Conservation (phyloP, 768 basidiomycete genomes). For the Gloeopeniophorella convolvens region DNA sequence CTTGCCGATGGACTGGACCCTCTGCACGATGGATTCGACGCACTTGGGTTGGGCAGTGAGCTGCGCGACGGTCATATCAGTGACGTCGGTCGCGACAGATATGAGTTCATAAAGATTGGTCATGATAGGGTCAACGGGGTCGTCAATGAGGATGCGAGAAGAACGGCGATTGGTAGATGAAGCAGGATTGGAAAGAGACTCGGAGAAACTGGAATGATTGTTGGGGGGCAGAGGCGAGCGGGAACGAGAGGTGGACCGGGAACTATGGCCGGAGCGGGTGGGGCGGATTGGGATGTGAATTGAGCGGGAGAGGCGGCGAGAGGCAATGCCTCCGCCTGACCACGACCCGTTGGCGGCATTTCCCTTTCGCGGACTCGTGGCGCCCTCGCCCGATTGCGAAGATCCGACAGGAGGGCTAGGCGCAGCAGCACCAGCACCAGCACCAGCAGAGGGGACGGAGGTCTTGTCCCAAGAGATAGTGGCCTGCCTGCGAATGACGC, state of each 20-base stretch:
- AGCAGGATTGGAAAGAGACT: constrained; percentile 30
- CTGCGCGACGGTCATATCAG: constrained; percentile 82
- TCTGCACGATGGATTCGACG: constrained; percentile 82
- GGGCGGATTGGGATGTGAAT: constrained; percentile 70
- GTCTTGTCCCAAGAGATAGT: constrained; percentile 64
- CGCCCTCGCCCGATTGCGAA: constrained; percentile 34
- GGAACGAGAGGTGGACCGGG: constrained; percentile 91
- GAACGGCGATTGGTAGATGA: constrained; percentile 55
- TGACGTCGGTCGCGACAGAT: constrained; percentile 85
- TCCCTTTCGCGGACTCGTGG: constrained; percentile 55
- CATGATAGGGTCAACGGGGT: constrained; percentile 87
- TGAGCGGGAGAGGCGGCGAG: constrained; percentile 78
- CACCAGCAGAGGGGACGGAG: constrained; percentile 39
- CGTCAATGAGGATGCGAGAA: constrained; percentile 77
- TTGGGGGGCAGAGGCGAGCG: constrained; percentile 84
- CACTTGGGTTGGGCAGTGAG: constrained; percentile 81
- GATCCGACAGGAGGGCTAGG: constrained; percentile 45
- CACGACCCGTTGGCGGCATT: constrained; percentile 25
- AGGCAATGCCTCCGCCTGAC: constrained; percentile 36
- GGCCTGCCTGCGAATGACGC: constrained; percentile 59
- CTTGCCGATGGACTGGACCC: constrained; percentile 86
- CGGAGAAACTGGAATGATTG: constrained; percentile 59
- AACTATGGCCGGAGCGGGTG: constrained; percentile 71
- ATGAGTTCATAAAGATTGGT: constrained; percentile 87
- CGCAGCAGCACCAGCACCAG: too few species aligned